Evolutionary conservation across 1,284 basidiomycete genomes (phyloP), one percentile per base, ranked within the genome.

Genomic region (Irpex sp.): DNA sequence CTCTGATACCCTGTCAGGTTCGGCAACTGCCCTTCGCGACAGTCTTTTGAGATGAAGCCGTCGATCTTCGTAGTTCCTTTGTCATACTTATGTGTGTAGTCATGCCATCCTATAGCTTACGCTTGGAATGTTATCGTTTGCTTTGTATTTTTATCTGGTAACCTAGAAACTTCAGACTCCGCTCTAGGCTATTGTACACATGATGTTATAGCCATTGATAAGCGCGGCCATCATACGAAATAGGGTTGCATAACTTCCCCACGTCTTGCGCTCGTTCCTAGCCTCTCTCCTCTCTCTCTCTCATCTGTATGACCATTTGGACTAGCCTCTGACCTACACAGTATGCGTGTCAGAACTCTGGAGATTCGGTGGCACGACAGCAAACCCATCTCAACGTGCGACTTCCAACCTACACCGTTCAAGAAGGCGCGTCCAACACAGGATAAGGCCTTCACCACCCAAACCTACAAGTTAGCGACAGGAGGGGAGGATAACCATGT

Each of bases 401-500:
- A 98, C 81, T 96, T 97, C 71, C 96, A 98, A 73, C 91, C 93
- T 36, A 71, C 84, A 26, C 75, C 85, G 0, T 88, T 88, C 79
- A 91, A 91, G 80, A 89, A 86, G 74, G 89, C 88, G 77, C 87
- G 88, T 75, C 89, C 88, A 4, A 74, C 80, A 21, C 82, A 85
- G 68, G 85, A 89, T 70, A 84, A 82, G 74, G 82, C 78, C 68
- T 83, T 78, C 68, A 81, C 84, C 17, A 78, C 79, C 7, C 88
- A 91, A 74, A 82, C 88, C 59, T 98, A 97, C 81, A 85, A 93
- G 67, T 80, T 99, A 7, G 97, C 96, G 0, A 98, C 97, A 0
- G 96, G 91, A 8, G 97, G 97, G 56, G 97, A 97, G 72, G 97
- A 99, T 75, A 98, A 97, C 74, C 93, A 97, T 80, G 94, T 98